phyloP scores from a whole-genome alignment of 345 rosid genomes.

The Gynandropsis gynandra region DNA sequence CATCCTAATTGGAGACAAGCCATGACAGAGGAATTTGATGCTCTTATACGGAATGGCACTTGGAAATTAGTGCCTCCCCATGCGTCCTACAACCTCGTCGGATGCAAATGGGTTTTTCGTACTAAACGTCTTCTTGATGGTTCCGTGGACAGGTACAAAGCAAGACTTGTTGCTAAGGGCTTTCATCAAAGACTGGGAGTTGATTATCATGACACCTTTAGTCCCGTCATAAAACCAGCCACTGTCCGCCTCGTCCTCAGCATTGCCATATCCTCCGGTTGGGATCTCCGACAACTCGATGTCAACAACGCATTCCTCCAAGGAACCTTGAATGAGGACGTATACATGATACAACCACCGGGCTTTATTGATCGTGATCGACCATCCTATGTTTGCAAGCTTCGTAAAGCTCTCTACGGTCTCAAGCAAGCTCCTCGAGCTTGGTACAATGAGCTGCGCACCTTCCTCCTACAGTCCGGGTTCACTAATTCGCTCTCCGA shows the following conservation, averaged over 20 bases:
- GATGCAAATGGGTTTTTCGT: too few species aligned
- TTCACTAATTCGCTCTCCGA: neutral
- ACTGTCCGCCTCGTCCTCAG: neutral
- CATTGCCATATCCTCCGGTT: too few species aligned
- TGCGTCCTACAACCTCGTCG: too few species aligned
- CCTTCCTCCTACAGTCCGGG: neutral
- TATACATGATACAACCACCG: neutral
- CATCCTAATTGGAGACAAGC: too few species aligned
- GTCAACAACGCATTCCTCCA: neutral
- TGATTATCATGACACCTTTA: too few species aligned
- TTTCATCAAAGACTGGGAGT: too few species aligned
- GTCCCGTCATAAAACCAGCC: neutral
- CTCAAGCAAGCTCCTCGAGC: neutral
- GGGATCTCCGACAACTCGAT: neutral
- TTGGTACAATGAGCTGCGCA: neutral
- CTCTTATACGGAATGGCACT: too few species aligned
- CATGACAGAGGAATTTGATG: too few species aligned
- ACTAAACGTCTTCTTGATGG: too few species aligned
- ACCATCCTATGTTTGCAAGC: neutral
- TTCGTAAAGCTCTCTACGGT: neutral
- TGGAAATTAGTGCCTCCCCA: too few species aligned
- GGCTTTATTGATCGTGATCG: neutral
- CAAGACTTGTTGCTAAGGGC: too few species aligned
- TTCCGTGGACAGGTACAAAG: too few species aligned
- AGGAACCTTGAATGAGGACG: neutral